These are phyloP conservation scores for Nakazawaea ernobii DNA, from an alignment of 805 yeast species.

Conservation along the genomic window DNA sequence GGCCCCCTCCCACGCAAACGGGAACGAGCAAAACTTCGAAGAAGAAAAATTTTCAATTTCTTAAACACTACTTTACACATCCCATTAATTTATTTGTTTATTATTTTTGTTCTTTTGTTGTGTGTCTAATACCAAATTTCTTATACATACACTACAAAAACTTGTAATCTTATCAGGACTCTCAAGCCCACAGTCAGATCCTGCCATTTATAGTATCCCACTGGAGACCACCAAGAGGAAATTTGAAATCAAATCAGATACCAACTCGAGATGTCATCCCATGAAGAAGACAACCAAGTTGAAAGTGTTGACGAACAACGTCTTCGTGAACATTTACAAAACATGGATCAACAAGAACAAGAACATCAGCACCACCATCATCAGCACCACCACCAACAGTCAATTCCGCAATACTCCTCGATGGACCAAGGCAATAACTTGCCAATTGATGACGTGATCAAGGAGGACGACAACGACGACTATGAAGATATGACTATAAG, in stretches of 20 bases:
- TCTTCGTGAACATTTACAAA: constrained; percentile 10
- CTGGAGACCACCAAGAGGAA: too few species aligned
- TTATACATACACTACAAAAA: neutral
- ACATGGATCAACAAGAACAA: constrained; percentile 7
- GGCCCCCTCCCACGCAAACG: neutral
- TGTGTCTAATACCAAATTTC: constrained; percentile 9
- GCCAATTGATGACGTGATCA: constrained; percentile 6
- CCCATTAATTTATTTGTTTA: neutral
- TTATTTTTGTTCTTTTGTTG: constrained; percentile 6
- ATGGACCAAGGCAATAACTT: neutral
- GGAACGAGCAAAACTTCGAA: too few species aligned
- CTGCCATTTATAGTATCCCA: too few species aligned
- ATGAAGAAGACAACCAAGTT: neutral
- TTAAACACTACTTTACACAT: constrained; percentile 1
- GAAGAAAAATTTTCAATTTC: constrained; percentile 1
- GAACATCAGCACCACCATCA: neutral
- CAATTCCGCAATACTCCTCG: constrained; percentile 4
- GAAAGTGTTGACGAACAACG: constrained; percentile 10
- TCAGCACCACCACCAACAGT: constrained; percentile 3
- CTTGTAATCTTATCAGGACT: constrained; percentile 3
- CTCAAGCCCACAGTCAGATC: too few species aligned
- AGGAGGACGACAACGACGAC: neutral
- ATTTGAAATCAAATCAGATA: neutral
- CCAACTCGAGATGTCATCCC: neutral
- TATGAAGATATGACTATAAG: neutral